phyloP scores from a whole-genome alignment of 306 rosid genomes.

The Cucurbita pepo region DNA sequence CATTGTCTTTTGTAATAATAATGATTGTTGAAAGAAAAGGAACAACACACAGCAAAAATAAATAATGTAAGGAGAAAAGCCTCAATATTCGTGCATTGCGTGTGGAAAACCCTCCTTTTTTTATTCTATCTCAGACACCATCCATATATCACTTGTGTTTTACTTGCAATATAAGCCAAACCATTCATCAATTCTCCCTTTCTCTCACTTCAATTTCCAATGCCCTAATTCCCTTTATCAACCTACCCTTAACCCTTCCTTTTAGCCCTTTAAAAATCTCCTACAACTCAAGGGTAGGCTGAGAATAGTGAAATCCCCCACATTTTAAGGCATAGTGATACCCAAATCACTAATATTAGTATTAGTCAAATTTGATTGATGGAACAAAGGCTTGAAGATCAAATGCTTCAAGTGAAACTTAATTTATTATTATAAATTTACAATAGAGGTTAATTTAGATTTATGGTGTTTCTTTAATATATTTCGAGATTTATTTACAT shows the following conservation, averaged over 20 bases:
- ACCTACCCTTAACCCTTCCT: background rate
- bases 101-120: background rate
- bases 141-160: background rate
- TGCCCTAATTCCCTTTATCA: background rate
- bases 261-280: background rate
- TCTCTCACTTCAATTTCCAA: conserved; percentile 3
- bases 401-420: too few relatives aligned
- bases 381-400: too few relatives aligned
- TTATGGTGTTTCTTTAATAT: too few relatives aligned
- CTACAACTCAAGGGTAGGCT: background rate
- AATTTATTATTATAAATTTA: too few relatives aligned
- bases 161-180: background rate
- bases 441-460: too few relatives aligned
- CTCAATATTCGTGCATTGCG: conserved; percentile 5
- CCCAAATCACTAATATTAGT: too few relatives aligned
- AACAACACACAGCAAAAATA: background rate
- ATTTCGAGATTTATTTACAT: too few relatives aligned
- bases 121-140: background rate
- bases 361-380: too few relatives aligned
- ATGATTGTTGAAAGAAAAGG: background rate
- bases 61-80: background rate
- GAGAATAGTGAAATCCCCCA: background rate
- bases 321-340: background rate
- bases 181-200: background rate
- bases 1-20: background rate